phyloP scores from a whole-genome alignment of 345 rosid genomes.

The Eucalyptus brandiana region DNA sequence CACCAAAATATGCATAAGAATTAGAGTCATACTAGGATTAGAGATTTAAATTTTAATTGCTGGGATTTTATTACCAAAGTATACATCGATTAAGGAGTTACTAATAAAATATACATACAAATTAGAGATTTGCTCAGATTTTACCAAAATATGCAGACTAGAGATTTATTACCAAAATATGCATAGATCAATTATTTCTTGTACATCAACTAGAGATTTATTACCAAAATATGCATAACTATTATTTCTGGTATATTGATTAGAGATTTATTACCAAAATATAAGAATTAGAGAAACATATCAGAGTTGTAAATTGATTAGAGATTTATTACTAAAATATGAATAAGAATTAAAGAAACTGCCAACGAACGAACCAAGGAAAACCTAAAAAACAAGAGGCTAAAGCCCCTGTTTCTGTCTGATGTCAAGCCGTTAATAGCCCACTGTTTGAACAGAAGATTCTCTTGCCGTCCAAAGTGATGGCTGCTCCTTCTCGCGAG shows the following conservation, averaged over 20 bases:
- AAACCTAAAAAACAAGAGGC: slow-evolving; percentile 22
- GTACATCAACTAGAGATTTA: background rate
- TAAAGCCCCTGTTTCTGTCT: slow-evolving; percentile 18
- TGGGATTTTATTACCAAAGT: background rate
- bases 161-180: background rate
- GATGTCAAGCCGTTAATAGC: background rate
- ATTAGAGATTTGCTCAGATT: background rate
- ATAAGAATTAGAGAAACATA: no score
- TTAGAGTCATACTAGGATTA: background rate
- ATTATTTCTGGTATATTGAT: background rate
- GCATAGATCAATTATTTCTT: background rate
- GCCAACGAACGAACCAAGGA: background rate
- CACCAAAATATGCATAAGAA: background rate
- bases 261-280: background rate
- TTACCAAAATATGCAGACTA: background rate
- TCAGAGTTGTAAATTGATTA: no score
- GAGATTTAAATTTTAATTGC: background rate
- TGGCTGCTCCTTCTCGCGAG: background rate
- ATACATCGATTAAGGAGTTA: background rate
- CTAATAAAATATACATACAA: background rate
- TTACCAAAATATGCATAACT: background rate
- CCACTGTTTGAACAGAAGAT: background rate
- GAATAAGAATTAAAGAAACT: background rate
- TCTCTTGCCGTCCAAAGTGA: background rate
- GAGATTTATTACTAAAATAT: background rate